Base-by-base conservation (phyloP, 2,329 filamentous ascomycete species). In the Arthroderma sp. region DNA sequence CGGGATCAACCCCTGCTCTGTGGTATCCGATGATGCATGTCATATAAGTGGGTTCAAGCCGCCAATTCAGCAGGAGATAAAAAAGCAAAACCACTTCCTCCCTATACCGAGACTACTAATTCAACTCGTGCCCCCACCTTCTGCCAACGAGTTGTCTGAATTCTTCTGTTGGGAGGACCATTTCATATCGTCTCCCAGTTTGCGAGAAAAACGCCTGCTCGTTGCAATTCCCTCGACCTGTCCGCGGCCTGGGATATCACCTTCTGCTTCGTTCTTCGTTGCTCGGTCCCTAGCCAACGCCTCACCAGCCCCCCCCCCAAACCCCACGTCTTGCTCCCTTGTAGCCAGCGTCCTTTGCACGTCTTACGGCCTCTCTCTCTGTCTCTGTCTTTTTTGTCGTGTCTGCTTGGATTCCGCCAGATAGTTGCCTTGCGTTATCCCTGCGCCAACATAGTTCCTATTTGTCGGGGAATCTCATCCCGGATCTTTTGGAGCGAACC, bases 11-110 rank as follows among this genome's bases (percentile, higher is more conserved):
- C 47, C 47, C 47, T 51, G 47, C 19, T 31, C 25, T 51, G 47
- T 31, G 47, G 47, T 51, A 51, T 31, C 47, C 47, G 47, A 51
- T 51, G 47, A 51, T 51, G 47, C 47, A 51, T 51, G 47, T 51
- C 47, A 51, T 51, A 33, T 51, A 51, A 51, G 47, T 51, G 47
- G 47, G 25, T 51, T 51, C 47, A 51, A 31, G 47, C 47, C 47
- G 47, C 47, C 47, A 51, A 51, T 51, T 51, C 47, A 51, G 47
- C 47, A 51, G 47, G 25, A 33, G 47, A 51, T 51, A 25, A 51
- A 51, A 51, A 51, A 51, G 47, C 47, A 51, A 51, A 51, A 31
- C 33, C 25, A 23, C 25, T 15, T 51, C 47, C 44, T 51, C 44
- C 44, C 28, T 31, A 31, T 33, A 51, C 23, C 47, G 28, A 33